Base-by-base conservation (phyloP, 768 basidiomycete species). In the Lentinus tigrinus region DNA sequence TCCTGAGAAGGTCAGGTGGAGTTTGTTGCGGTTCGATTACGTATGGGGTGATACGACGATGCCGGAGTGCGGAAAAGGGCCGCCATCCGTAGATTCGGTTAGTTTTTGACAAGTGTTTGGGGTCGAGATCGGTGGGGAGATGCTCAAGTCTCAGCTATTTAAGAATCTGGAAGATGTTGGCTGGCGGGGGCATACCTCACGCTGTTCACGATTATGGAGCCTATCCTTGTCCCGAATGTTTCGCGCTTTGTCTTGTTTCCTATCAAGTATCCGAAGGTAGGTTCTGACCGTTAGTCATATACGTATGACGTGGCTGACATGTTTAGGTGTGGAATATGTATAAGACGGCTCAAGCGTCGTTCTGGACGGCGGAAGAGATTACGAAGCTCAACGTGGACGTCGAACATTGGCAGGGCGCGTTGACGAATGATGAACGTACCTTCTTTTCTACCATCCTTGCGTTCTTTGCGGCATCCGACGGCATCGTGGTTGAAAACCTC, bases 401-500 rank as follows among this genome's bases (percentile, higher is more conserved):
- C 19, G 77, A 78, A 60, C 79, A 81, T 67, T 63, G 74, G 40
- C 70, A 73, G 61, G 77, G 79, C 68, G 80, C 78, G 78, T 75
- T 81, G 60, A 81, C 74, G 65, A 72, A 75, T 58, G 76, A 78
- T 67, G 80, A 81, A 69, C 73, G 74, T 60, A 74, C 77, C 67
- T 81, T 82, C 63, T 76, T 82, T 65, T 74, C 74, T n/a, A 77
- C 78, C 66, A 76, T 82, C 63, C 73, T 82, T 54, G 81, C 80
- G 42, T 83, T 83, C 70, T 83, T 83, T 63, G 81, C 81, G 48
- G 79, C 79, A 28, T 76, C 76, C 13, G 79, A 81, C 60, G 79
- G 78, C 43, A 81, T 82, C 65, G 80, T 82, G 66, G 79, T 78
- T 71, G 80, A 82, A 68, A 81, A 82, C 72, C 69, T 81, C 21